Conservation (phyloP, 2,329 filamentous ascomycete genomes). For the Emergomyces africanus region DNA sequence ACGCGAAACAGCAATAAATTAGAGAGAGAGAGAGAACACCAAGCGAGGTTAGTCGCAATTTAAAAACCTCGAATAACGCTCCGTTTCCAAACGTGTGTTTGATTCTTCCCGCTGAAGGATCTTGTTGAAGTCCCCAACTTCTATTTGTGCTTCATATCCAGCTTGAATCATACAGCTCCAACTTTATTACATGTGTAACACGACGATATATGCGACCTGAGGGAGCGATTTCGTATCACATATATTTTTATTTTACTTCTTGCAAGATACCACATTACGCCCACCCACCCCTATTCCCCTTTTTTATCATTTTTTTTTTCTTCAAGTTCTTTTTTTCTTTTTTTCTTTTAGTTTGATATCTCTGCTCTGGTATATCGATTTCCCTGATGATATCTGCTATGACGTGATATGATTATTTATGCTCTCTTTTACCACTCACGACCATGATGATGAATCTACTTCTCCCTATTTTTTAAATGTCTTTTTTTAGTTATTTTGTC, state of each 20-base stretch:
- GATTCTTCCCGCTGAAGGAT: background rate
- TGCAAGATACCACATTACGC: background rate
- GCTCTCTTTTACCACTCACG: background rate
- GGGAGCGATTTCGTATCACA: background rate
- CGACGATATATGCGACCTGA: background rate
- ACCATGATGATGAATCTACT: background rate
- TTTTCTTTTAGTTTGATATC: background rate
- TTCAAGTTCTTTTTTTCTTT: background rate
- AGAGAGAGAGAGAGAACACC: no score
- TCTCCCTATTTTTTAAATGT: background rate
- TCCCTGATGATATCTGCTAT: background rate
- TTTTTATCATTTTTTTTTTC: background rate
- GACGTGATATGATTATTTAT: background rate
- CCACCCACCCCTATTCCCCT: background rate
- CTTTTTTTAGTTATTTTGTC: background rate
- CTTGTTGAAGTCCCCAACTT: no score
- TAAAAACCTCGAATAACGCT: no score
- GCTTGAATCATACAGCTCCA: background rate
- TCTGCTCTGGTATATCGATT: background rate
- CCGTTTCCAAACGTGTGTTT: background rate
- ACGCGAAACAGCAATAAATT: constrained; percentile 33
- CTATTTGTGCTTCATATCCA: no score
- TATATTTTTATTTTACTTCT: background rate
- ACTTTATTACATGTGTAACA: background rate
- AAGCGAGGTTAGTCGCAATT: constrained; percentile 3